Evolutionary conservation across 2,329 filamentous ascomycete species (phyloP), one percentile per base, ranked within the genome.

Genomic region (Fusarium musae): DNA sequence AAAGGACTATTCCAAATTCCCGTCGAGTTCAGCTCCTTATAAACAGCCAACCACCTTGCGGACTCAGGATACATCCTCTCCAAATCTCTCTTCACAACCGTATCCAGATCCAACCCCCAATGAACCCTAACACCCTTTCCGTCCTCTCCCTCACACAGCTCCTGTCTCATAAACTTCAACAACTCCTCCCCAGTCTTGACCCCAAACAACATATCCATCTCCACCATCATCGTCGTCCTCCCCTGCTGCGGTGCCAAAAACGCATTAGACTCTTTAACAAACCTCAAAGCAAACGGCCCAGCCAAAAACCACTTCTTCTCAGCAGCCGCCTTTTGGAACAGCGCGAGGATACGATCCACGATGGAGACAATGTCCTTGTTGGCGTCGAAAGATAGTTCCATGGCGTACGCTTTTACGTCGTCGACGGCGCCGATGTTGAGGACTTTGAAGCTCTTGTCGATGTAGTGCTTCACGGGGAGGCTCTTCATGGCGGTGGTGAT

Each of bases 171-270:
- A 19, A 39, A 59, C 15, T 59, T 59, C 11, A 62, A 13, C 28
- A 60, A 3, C 8, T 54, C 37, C 8, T 60, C 46, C 28, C 46
- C 58, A 0, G 59, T 56, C 30, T 30, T 61, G 4, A 56, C 21
- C 9, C 59, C 59, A 26, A 61, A 54, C 12, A 60, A 30, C 58
- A 60, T 60, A 40, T 60, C 58, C 58, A 60, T 60, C 37, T 60
- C 58, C 1, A 60, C 58, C 58, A 60, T 60, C 58, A 60, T 60
- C 11, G 58, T 59, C 32, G 56, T 59, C 43, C 46, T 52, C 11
- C 58, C 58, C 47, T 60, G 58, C 47, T 60, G 58, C 3, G 58
- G 28, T 1, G 58, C 58, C 39, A 60, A 16, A 39, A 60, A 54
- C 16, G 47, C 58, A 36, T 7, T 8, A 0, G 58, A 54, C 28